Base-by-base conservation (phyloP, 139 green algal genomes). In the Zygnema circumcarinatum region DNA sequence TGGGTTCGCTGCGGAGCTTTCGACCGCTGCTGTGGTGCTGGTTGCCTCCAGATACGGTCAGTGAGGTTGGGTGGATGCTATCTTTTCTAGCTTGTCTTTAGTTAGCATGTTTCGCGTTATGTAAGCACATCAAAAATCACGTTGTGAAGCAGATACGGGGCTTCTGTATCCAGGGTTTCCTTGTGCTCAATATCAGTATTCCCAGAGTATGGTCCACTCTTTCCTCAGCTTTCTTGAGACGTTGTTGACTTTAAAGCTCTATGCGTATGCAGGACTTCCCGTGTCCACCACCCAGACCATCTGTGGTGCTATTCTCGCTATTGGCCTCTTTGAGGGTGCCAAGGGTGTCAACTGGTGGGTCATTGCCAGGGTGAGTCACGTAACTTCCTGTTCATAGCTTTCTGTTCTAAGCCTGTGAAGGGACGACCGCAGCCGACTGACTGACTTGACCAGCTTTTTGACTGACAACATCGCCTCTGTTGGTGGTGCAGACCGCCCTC, bases 241-340 rank as follows among this genome's bases (percentile, higher is more conserved):
- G n/a, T n/a, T n/a, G n/a, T n/a, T n/a, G n/a, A n/a, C n/a, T n/a
- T n/a, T n/a, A n/a, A n/a, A n/a, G n/a, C n/a, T n/a, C n/a, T n/a
- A n/a, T n/a, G n/a, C n/a, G n/a, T 7, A 62, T 62, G 47, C 47
- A 62, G 47, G 47, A 62, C 91, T 96, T 40, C 95, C 95, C 1
- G 74, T 96, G 52, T 95, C 93, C 33, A 96, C 94, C 62, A 96
- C 94, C 1, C 94, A 96, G 76, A 92, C 84, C 76, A 91, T 95
- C n/a, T 90, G 88, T 29, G 93, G 94, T 2, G 90, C 91, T 7
- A 92, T 92, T 1, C 69, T 92, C 1, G 90, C 84, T 56, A 86
- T 96, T 1, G 94, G 92, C 1, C 38, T 95, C 1, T 78, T 92
- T 20, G 94, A 96, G 76, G 86, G 88, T 78, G 69, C 69, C 11